Base-by-base conservation (phyloP, 805 yeast genomes). In the Metschnikowia lunata region DNA sequence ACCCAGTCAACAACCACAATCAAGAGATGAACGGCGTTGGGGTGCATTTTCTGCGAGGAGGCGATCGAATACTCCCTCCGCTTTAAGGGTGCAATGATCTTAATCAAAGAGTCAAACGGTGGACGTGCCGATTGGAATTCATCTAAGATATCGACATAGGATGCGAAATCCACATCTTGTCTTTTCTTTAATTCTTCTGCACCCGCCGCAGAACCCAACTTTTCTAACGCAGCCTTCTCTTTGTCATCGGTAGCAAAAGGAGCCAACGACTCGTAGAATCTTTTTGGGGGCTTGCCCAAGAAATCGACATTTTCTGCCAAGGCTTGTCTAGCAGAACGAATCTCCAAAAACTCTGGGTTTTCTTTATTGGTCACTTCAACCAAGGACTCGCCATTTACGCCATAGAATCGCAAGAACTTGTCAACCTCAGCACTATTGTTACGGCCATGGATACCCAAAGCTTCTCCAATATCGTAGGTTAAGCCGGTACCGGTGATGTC, bases 61-160 rank as follows among this genome's bases (percentile, higher is more conserved):
- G 98, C 97, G 66, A 91, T 91, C 11, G 97, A 91, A 66, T 91
- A 91, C 69, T 91, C 98, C 74, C 98, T 86, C 74, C 98, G 85
- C 75, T 91, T 91, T 62, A 90, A 76, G 13, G 96, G 90, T 18
- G 95, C 80, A 52, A 91, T 78, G 46, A 91, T 67, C 55, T 76
- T 76, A 30, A 84, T 79, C 56, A 91, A 75, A 23, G 86, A 88
- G 45, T 72, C 75, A 45, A 85, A 71, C 4, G 80, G 57, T 26
- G 97, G 97, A 64, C 83, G 82, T 23, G 91, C 96, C 46, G 90
- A 82, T 55, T 79, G 74, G 76, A 86, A 91, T 60, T 85, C 79
- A 54, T 78, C 79, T 54, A 90, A 76, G 49, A 90, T 76, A 63
- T 91, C 98, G 41, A 81, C 86, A 61, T 85, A 91, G 29, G 86